Base-by-base conservation (phyloP, 1,139 yeast genomes). In the Yamadazyma friedrichii region DNA sequence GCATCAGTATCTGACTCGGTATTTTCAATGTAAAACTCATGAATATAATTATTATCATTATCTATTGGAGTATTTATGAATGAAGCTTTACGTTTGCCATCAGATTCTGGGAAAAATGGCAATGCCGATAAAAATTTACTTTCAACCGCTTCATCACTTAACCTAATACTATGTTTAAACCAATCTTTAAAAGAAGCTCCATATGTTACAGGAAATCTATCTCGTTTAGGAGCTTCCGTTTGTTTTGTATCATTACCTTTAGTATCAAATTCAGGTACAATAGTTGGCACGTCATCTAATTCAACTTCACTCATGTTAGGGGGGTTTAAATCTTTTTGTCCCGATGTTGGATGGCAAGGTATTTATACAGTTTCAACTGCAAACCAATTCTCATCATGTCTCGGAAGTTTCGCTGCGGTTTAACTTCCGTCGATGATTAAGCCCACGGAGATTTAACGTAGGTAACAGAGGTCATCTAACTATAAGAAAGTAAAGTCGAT, bases 41-140 rank as follows among this genome's bases (percentile, higher is more conserved):
- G 84, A 54, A 87, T 74, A 48, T 59, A 70, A 24, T 73, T 65
- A 9, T 74, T 70, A 15, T 64, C 53, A 31, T 71, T 70, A 31
- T 70, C 71, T 11, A 82, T 71, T 4, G 70, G 66, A 1, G 86
- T 78, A 49, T 80, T 64, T 22, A 76, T 58, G 12, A 79, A 56
- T 17, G 64, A 51, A 1, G 84, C 82, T 9, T 49, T 49, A 33
- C 88, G 64, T 29, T 59, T 67, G 6, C 75, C 79, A 51, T 78
- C 81, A 0, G 74, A 51, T 25, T 67, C 61, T 0, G 91, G 87
- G 55, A 62, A 81, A 54, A 83, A 82, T 2, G 88, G 80, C 12
- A 84, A 59, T 29, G 64, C 55, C 8, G 81, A 70, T 35, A 72
- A 60, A 15, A 72, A 51, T n/a, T 56, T 54, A 9, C 47, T 39